Conservation (phyloP, 1,284 basidiomycete species). For the Cryptococcus jaspeensis region DNA sequence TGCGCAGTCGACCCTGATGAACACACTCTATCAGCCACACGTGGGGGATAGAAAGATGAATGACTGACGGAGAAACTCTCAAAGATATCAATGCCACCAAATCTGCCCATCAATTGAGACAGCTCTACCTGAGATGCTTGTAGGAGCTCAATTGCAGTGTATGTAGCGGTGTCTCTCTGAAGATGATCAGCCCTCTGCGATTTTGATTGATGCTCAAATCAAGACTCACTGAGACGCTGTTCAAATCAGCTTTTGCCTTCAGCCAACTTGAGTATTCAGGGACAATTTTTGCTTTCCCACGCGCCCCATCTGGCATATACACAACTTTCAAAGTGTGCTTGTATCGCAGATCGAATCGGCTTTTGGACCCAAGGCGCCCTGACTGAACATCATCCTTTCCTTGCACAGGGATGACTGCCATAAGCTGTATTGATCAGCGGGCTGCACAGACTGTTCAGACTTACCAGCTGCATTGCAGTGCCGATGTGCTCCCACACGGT, state of each 20-base stretch:
- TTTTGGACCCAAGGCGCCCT: neutral
- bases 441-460: slow-evolving; percentile 5
- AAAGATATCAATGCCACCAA: no score
- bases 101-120: no score
- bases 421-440: slow-evolving; percentile 11
- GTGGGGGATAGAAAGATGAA: no score
- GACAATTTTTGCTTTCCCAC: slow-evolving; percentile 1
- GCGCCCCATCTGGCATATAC: slow-evolving; percentile 2
- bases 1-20: no score
- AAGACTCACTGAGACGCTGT: slow-evolving; percentile 1
- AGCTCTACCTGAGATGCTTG: neutral
- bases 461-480: slow-evolving; percentile 31
- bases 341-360: slow-evolving; percentile 22
- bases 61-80: no score
- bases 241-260: neutral
- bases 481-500: slow-evolving; percentile 25
- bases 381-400: no score
- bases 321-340: slow-evolving; percentile 25
- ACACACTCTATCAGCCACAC: no score
- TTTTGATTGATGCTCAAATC: neutral
- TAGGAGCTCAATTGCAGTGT: neutral
- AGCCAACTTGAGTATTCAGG: slow-evolving; percentile 8
- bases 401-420: slow-evolving; percentile 11
- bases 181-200: no score
- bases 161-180: neutral